Evolutionary conservation across 1,139 yeast species (phyloP).

Genomic region (Kluyveromyces sp.): DNA sequence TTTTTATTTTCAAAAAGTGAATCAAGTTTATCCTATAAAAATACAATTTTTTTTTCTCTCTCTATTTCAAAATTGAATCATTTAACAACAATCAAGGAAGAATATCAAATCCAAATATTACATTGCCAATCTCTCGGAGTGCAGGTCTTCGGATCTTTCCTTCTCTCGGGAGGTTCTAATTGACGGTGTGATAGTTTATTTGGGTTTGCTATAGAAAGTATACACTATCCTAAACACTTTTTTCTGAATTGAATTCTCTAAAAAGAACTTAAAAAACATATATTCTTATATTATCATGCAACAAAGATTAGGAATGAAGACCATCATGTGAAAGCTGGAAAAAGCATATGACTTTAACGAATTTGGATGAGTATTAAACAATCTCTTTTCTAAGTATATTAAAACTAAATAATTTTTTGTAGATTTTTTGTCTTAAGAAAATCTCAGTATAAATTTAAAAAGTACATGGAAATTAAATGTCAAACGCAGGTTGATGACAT

Average conservation of each 20-base stretch:
- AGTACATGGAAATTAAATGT: not conserved
- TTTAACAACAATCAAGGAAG: no score
- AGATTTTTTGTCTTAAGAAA: slow-evolving; percentile 4
- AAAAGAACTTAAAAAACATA: slow-evolving; percentile 1
- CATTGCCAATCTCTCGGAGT: slow-evolving; percentile 1
- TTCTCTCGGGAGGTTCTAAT: no score
- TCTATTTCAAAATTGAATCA: no score
- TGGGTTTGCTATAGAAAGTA: slow-evolving; percentile 1
- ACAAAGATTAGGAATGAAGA: slow-evolving; percentile 6
- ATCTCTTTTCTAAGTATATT: slow-evolving; percentile 10
- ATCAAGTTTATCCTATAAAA: no score
- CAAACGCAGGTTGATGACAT: not conserved
- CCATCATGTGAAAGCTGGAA: slow-evolving; percentile 7
- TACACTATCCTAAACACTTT: not conserved
- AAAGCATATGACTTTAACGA: slow-evolving; percentile 15
- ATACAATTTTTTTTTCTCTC: no score
- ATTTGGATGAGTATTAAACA: slow-evolving; percentile 11
- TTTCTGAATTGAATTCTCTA: slow-evolving; percentile 3
- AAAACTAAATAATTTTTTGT: slow-evolving; percentile 4
- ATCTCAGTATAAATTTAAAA: slow-evolving; percentile 4
- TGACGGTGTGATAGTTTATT: not conserved
- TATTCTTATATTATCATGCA: slow-evolving; percentile 5
- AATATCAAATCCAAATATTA: no score
- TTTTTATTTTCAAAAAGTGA: no score
- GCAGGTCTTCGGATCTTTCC: no score